Percentiles rank a stretch among this genome's conserved stretches.
Conservation (phyloP, 345 rosid genomes). For the Ailanthus altissimus region DNA sequence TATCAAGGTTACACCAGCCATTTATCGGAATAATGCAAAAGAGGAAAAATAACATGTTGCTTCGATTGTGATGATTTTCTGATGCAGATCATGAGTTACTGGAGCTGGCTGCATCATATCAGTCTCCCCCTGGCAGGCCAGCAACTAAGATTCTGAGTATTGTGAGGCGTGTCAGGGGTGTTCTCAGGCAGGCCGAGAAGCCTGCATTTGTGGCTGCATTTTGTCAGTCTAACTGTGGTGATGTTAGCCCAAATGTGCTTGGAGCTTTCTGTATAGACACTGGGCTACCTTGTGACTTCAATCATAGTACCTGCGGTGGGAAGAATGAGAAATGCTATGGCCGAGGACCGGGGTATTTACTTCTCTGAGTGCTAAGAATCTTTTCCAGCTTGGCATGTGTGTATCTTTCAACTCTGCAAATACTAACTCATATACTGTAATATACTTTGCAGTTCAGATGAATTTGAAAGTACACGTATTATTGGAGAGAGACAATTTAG, state of each 20-base stretch:
- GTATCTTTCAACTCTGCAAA: constrained; percentile 13
- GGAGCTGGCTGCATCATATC: constrained; percentile 91
- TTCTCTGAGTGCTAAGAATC: constrained; percentile 8
- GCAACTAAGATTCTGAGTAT: constrained; percentile 62
- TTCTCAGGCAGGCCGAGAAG: constrained; percentile 74
- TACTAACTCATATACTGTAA: constrained; percentile 20
- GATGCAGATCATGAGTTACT: constrained; percentile 71
- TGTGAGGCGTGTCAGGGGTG: constrained; percentile 78
- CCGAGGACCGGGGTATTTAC: constrained; percentile 92
- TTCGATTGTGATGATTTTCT: constrained; percentile 20
- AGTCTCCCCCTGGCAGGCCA: constrained; percentile 69
- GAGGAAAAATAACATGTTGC: neutral
- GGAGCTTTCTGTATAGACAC: constrained; percentile 92
- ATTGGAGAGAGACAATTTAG: constrained; percentile 92
- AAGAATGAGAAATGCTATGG: constrained; percentile 91
- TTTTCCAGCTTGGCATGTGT: neutral
- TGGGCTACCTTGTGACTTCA: constrained; percentile 95
- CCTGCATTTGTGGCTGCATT: constrained; percentile 95
- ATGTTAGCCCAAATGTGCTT: constrained; percentile 96
- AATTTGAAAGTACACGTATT: constrained; percentile 91
- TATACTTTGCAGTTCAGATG: constrained; percentile 72
- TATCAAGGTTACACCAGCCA: neutral
- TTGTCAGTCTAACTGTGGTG: constrained; percentile 97
- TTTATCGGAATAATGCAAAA: neutral
- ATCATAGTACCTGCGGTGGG: constrained; percentile 96